Conservation (phyloP, 768 basidiomycete species). For the Suillus placidus region DNA sequence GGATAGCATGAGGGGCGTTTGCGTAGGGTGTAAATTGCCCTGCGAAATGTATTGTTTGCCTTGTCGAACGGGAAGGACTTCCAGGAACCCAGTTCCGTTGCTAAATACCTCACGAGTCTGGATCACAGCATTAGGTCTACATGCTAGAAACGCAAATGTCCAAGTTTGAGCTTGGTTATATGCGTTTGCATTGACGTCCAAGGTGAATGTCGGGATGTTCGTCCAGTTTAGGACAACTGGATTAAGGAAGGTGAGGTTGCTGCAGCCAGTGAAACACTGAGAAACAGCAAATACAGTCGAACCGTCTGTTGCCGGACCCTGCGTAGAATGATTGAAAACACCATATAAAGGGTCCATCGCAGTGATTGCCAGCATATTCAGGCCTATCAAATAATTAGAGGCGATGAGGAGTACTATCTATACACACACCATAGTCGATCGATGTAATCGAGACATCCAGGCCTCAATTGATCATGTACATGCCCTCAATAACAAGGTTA, state of each 20-base stretch:
- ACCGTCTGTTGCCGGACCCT: constrained; percentile 20
- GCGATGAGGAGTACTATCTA: not conserved
- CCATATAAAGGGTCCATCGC: constrained; percentile 12
- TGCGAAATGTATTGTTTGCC: constrained; percentile 19
- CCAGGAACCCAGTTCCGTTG: constrained; percentile 20
- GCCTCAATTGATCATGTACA: too few relatives aligned
- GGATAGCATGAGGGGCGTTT: constrained; percentile 29
- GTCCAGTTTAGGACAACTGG: constrained; percentile 17
- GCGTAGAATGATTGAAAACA: constrained; percentile 28
- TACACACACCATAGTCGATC: constrained; percentile 13
- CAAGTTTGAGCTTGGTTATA: constrained; percentile 15
- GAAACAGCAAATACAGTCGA: constrained; percentile 27
- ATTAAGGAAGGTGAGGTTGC: not conserved
- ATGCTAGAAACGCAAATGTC: constrained; percentile 25
- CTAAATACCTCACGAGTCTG: constrained; percentile 32
- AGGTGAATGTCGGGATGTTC: constrained; percentile 14
- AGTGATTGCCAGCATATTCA: not conserved
- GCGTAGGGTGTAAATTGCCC: constrained; percentile 27
- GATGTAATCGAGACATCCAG: constrained; percentile 19
- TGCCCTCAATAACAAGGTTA: too few relatives aligned
- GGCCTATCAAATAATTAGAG: not conserved
- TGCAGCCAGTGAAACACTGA: constrained; percentile 26
- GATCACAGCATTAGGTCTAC: constrained; percentile 25
- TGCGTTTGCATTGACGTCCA: constrained; percentile 15
- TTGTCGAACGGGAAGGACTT: constrained; percentile 20